Evolutionary conservation across 352 stramenopile genomes (phyloP).

Genomic region (Pythium volutum): DNA sequence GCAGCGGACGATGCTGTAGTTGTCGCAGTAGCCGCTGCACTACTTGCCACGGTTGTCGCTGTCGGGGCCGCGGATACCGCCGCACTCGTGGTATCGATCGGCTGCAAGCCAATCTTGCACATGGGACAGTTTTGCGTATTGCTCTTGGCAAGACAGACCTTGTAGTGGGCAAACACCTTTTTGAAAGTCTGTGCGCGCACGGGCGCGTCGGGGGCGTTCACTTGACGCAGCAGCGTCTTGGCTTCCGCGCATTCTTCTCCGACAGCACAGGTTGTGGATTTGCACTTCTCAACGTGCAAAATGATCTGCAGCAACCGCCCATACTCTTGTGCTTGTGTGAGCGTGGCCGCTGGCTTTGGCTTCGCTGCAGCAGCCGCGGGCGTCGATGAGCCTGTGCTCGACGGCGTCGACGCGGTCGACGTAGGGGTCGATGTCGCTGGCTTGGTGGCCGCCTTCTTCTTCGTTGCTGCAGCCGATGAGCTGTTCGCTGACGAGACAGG

Average conservation of each 20-base stretch:
- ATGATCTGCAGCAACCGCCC: slow-evolving; percentile 83
- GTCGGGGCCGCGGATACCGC: background rate
- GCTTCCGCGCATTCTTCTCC: slow-evolving; percentile 74
- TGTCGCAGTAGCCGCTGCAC: slow-evolving; percentile 20
- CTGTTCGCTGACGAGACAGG: slow-evolving; percentile 9
- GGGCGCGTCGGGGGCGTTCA: slow-evolving; percentile 64
- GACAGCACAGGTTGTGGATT: slow-evolving; percentile 46
- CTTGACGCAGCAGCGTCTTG: slow-evolving; percentile 73
- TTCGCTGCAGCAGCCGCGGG: slow-evolving; percentile 25
- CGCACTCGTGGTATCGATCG: slow-evolving; percentile 30
- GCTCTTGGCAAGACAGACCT: slow-evolving; percentile 75
- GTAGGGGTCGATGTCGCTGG: slow-evolving; percentile 21
- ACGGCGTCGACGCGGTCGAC: slow-evolving; percentile 14
- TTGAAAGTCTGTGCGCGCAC: slow-evolving; percentile 84
- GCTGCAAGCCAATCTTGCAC: slow-evolving; percentile 77
- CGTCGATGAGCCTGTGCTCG: slow-evolving; percentile 17
- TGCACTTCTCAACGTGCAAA: slow-evolving; percentile 84
- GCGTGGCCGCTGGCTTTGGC: slow-evolving; percentile 13
- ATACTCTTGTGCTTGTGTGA: slow-evolving; percentile 60
- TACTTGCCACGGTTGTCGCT: background rate
- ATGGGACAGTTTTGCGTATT: slow-evolving; percentile 80
- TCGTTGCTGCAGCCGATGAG: slow-evolving; percentile 12
- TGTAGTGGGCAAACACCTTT: slow-evolving; percentile 82
- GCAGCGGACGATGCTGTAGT: slow-evolving; percentile 25
- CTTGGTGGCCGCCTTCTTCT: slow-evolving; percentile 30